Conservation (phyloP, 495 filamentous ascomycete species). For the Neurospora sp. region DNA sequence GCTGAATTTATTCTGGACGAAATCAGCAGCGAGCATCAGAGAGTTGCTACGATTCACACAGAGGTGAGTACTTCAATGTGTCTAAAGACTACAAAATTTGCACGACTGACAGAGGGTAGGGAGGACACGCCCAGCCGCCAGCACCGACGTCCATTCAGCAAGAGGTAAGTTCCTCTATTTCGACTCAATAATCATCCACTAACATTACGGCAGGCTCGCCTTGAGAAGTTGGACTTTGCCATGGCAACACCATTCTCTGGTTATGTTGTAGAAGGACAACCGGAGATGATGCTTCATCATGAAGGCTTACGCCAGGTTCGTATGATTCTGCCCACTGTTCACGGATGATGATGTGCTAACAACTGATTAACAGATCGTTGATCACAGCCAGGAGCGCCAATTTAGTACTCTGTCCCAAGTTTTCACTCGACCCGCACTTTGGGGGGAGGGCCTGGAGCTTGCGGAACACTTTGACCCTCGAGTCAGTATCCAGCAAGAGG, state of each 20-base stretch:
- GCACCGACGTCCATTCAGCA: neutral
- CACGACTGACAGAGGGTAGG: neutral
- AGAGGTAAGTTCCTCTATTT: neutral
- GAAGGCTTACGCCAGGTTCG: neutral
- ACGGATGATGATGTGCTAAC: neutral
- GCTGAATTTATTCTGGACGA: slow-evolving; percentile 2
- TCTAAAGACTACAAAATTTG: neutral
- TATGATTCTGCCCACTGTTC: neutral
- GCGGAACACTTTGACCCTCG: neutral
- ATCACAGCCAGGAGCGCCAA: neutral
- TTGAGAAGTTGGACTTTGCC: neutral
- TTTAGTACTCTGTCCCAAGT: neutral
- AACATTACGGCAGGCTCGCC: neutral
- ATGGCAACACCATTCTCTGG: neutral
- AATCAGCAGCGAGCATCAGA: neutral
- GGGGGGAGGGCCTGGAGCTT: neutral
- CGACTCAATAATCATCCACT: neutral
- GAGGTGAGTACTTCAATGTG: neutral
- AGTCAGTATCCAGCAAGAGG: neutral
- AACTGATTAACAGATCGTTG: neutral
- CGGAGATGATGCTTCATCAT: neutral
- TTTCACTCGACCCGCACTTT: neutral
- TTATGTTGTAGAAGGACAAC: neutral
- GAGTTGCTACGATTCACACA: neutral
- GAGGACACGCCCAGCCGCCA: neutral